Evolutionary conservation across 2,329 filamentous ascomycete species (phyloP).

Genomic region (Trematosphaeria pertusa): DNA sequence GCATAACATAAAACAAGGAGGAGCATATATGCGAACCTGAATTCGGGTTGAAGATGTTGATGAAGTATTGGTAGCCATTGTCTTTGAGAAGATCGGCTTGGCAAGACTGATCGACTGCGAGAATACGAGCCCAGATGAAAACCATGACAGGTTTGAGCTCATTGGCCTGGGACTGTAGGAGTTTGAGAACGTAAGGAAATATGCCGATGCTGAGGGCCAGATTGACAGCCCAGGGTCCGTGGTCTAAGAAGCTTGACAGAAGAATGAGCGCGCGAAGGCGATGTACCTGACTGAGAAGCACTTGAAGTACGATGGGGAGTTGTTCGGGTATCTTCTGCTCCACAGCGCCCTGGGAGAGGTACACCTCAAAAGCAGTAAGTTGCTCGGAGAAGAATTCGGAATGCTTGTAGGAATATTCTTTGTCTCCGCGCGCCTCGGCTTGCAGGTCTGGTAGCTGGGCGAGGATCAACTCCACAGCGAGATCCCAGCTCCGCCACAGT

Average conservation of each 20-base stretch:
- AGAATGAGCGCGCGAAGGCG: constrained; percentile 88
- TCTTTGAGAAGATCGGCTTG: constrained; percentile 95
- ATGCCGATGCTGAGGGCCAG: constrained; percentile 97
- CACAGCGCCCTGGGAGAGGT: constrained; percentile 82
- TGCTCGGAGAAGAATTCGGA: constrained; percentile 98
- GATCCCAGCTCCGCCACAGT: constrained; percentile 96
- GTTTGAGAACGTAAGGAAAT: constrained; percentile 97
- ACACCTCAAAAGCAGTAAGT: constrained; percentile 95
- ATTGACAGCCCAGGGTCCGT: constrained; percentile 98
- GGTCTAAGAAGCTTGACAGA: constrained; percentile 89
- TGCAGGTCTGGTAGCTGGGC: constrained; percentile 84
- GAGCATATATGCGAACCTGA: constrained; percentile 56
- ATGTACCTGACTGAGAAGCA: constrained; percentile 94
- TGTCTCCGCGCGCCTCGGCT: constrained; percentile 76
- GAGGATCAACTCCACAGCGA: constrained; percentile 94
- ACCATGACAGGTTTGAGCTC: constrained; percentile 99
- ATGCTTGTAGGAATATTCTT: constrained; percentile 89
- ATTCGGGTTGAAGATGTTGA: constrained; percentile 84
- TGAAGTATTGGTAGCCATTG: constrained; percentile 96
- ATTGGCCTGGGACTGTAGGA: constrained; percentile 91
- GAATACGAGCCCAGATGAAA: constrained; percentile 96
- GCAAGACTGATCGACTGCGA: constrained; percentile 93
- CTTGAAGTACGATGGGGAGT: constrained; percentile 93
- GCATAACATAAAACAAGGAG: background rate
- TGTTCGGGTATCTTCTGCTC: constrained; percentile 91